A percentile compares a stretch with the other conserved stretches of the same genome.
phyloP scores from a whole-genome alignment of 2,329 filamentous ascomycete species.

The Nothomitra cinnamomea region DNA sequence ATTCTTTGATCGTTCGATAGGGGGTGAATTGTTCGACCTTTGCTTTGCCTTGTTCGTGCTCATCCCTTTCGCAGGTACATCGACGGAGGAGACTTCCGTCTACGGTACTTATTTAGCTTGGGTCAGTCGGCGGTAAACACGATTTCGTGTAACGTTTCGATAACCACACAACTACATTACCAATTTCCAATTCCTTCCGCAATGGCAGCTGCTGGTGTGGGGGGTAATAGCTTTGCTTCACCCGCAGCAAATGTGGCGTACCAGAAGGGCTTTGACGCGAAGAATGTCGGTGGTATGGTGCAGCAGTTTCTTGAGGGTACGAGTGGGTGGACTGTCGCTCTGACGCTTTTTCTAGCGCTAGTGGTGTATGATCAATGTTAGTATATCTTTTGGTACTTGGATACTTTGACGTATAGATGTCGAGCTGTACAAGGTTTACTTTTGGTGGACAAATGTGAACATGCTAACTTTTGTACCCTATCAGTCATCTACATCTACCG shows the following conservation, averaged over 20 bases:
- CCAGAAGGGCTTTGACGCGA: slow-evolving; percentile 13
- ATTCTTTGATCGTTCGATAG: too few species aligned
- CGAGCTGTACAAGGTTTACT: not conserved
- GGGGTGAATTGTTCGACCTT: too few species aligned
- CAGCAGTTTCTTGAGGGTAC: slow-evolving; percentile 30
- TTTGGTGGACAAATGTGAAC: too few species aligned
- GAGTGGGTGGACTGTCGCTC: slow-evolving; percentile 46
- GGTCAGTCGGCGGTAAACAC: too few species aligned
- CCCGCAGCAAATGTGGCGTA: slow-evolving; percentile 17
- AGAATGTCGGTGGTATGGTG: slow-evolving; percentile 9
- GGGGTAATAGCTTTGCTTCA: slow-evolving; percentile 15
- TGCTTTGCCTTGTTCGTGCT: too few species aligned
- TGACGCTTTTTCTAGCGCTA: slow-evolving; percentile 53
- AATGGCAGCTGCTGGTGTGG: not conserved
- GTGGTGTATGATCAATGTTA: slow-evolving; percentile 82
- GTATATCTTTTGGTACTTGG: slow-evolving; percentile 21
- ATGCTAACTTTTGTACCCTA: slow-evolving; percentile 27
- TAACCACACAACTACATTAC: too few species aligned
- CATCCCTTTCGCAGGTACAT: too few species aligned
- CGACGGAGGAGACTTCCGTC: too few species aligned
- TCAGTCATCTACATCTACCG: slow-evolving; percentile 53
- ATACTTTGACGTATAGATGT: slow-evolving; percentile 20
- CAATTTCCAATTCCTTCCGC: not conserved
- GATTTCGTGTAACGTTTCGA: too few species aligned
- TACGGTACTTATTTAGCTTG: too few species aligned